Evolutionary conservation across 495 filamentous ascomycete species (phyloP).

Genomic region (Annulohypoxylon bovei): DNA sequence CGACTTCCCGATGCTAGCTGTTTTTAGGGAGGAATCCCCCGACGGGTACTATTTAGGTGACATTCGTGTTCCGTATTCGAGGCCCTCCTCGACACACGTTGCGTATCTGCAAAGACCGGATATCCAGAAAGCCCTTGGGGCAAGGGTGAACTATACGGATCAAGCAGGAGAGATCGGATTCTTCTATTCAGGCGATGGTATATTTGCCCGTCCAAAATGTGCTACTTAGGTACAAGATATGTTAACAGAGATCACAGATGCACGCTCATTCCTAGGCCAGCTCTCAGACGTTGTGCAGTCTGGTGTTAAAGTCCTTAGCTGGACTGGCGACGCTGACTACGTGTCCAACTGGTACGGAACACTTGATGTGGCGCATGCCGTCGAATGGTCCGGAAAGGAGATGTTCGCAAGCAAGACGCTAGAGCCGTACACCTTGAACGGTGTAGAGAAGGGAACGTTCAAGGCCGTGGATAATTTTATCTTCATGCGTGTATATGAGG

Average conservation of each 20-base stretch:
- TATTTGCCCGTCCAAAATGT: no score
- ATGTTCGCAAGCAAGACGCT: constrained; percentile 53
- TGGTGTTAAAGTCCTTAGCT: constrained; percentile 60
- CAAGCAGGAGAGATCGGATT: constrained; percentile 56
- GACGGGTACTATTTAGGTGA: constrained; percentile 63
- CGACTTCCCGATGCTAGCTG: constrained; percentile 51
- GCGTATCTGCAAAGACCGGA: constrained; percentile 52
- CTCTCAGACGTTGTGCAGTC: constrained; percentile 60
- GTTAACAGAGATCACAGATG: constrained; percentile 40
- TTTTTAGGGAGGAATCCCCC: constrained; percentile 5
- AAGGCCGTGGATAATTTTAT: constrained; percentile 63
- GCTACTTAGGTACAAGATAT: no score
- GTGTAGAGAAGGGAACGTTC: constrained; percentile 57
- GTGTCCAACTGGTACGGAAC: constrained; percentile 67
- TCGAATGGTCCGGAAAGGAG: constrained; percentile 50
- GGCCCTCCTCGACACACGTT: constrained; percentile 60
- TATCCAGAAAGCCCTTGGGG: constrained; percentile 63
- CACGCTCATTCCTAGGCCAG: constrained; percentile 58
- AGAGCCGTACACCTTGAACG: constrained; percentile 60
- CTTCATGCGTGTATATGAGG: constrained; percentile 62
- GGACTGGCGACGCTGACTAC: constrained; percentile 68
- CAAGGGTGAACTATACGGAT: constrained; percentile 57
- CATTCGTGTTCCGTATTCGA: constrained; percentile 54
- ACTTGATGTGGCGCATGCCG: constrained; percentile 54
- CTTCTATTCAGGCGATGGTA: constrained; percentile 58